Evolutionary conservation across 805 yeast species (phyloP).

Genomic region (Hanseniaspora clermontiae): DNA sequence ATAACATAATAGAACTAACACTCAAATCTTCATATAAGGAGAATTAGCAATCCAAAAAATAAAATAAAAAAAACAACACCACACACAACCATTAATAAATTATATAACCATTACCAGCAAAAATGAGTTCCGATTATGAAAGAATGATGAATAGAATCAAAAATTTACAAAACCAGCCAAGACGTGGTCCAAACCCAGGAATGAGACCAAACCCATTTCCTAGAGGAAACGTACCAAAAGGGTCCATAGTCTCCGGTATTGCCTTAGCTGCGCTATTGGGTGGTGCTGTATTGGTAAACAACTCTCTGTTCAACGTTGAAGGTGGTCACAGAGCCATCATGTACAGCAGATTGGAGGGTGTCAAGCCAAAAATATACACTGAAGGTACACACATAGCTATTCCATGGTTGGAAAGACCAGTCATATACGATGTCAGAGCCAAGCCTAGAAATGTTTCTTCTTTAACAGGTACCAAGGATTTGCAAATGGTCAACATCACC

Average conservation of each 20-base stretch:
- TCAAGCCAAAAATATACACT: conserved; percentile 64
- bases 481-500: conserved; percentile 98
- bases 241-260: conserved; percentile 50
- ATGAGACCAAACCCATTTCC: conserved; percentile 15
- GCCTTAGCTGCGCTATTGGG: conserved; percentile 49
- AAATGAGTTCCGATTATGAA: conserved; percentile 10
- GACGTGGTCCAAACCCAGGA: not conserved
- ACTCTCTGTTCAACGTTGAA: conserved; percentile 71
- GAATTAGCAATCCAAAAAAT: conserved; percentile 15
- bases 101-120: not conserved
- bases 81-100: conserved; percentile 3
- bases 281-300: conserved; percentile 40
- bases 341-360: conserved; percentile 77
- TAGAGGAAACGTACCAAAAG: conserved; percentile 30
- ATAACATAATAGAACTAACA: not conserved
- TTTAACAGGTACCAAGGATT: conserved; percentile 92
- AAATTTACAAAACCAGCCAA: conserved; percentile 6
- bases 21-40: not conserved
- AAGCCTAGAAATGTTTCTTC: conserved; percentile 94
- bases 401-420: conserved; percentile 91
- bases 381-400: conserved; percentile 93
- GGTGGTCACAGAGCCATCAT: conserved; percentile 98
- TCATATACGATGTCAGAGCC: conserved; percentile 88
- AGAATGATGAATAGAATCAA: conserved; percentile 11
- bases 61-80: no score